Evolutionary conservation across 2,329 filamentous ascomycete genomes (phyloP).

Genomic region (Claviceps maximensis): DNA sequence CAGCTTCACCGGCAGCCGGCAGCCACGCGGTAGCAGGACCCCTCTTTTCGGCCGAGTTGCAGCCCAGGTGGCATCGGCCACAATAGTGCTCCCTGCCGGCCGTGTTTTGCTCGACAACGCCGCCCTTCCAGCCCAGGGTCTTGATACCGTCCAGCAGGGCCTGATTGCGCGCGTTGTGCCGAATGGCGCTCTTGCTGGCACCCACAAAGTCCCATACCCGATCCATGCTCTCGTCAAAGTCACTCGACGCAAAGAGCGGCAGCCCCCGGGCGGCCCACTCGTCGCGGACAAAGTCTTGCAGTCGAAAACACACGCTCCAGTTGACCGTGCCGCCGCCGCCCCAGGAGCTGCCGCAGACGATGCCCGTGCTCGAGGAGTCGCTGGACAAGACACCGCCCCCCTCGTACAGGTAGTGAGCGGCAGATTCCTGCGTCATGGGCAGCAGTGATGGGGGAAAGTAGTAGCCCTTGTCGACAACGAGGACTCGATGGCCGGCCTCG

Average conservation of each 20-base stretch:
- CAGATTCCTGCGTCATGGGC: conserved; percentile 57
- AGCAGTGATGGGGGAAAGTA: conserved; percentile 59
- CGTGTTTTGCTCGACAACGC: conserved; percentile 66
- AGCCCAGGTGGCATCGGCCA: conserved; percentile 48
- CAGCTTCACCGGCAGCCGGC: conserved; percentile 63
- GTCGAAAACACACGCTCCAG: conserved; percentile 56
- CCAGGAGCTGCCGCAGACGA: conserved; percentile 61
- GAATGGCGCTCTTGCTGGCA: conserved; percentile 49
- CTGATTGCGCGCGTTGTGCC: conserved; percentile 60
- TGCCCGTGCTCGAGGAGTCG: conserved; percentile 42
- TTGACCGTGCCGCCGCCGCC: conserved; percentile 83
- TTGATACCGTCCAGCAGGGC: conserved; percentile 62
- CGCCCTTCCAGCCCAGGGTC: conserved; percentile 59
- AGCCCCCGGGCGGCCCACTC: conserved; percentile 67
- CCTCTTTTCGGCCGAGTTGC: conserved; percentile 58
- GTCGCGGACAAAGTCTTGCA: conserved; percentile 61
- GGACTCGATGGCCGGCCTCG: conserved; percentile 58
- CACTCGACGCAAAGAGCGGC: conserved; percentile 57
- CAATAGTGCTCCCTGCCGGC: conserved; percentile 63
- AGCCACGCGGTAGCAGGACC: conserved; percentile 67
- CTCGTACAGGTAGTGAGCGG: conserved; percentile 53
- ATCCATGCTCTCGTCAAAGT: conserved; percentile 69
- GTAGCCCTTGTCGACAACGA: conserved; percentile 75
- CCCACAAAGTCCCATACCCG: conserved; percentile 70
- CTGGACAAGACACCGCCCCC: conserved; percentile 44